Conservation (phyloP, 192 early-diverging fungal genomes). For the Dissophora ornata region DNA sequence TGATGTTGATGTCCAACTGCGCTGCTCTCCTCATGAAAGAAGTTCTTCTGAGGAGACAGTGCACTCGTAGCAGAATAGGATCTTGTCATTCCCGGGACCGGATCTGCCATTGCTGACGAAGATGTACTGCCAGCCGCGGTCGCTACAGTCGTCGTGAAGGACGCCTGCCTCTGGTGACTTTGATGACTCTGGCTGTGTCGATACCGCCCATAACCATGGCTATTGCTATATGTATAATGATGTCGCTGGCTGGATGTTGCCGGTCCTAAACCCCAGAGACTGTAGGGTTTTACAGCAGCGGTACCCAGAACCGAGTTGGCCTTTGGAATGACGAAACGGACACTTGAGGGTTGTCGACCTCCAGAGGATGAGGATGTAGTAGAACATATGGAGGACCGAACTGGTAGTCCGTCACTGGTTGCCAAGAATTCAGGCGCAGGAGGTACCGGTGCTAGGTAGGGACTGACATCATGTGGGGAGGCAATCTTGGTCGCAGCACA, state of each 20-base stretch:
- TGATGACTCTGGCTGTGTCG: conserved; percentile 1
- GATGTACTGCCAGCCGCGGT: background rate
- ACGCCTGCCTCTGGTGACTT: background rate
- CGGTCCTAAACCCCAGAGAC: conserved; percentile 47
- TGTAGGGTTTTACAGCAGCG: conserved; percentile 36
- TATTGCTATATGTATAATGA: conserved; percentile 4
- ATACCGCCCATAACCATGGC: conserved; percentile 23
- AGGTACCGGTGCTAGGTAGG: too few species aligned
- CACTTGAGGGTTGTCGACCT: background rate
- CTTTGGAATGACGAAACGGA: conserved; percentile 40
- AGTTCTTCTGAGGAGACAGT: background rate
- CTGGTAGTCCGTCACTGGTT: too few species aligned
- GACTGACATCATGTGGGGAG: conserved; percentile 23
- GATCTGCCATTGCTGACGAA: too few species aligned
- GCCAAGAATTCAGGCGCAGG: too few species aligned
- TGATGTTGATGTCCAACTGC: too few species aligned
- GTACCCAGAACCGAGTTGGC: conserved; percentile 46
- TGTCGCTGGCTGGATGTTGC: conserved; percentile 8
- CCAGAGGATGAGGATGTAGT: conserved; percentile 1
- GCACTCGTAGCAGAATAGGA: conserved; percentile 7
- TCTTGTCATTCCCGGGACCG: conserved; percentile 11
- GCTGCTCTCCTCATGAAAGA: background rate
- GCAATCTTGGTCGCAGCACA: conserved; percentile 35
- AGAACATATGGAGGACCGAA: background rate
- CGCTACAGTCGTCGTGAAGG: background rate